These are phyloP conservation scores for Pseudogymnoascus sp. DNA, from an alignment of 2,329 filamentous ascomycete genomes.

Conservation along the genomic window DNA sequence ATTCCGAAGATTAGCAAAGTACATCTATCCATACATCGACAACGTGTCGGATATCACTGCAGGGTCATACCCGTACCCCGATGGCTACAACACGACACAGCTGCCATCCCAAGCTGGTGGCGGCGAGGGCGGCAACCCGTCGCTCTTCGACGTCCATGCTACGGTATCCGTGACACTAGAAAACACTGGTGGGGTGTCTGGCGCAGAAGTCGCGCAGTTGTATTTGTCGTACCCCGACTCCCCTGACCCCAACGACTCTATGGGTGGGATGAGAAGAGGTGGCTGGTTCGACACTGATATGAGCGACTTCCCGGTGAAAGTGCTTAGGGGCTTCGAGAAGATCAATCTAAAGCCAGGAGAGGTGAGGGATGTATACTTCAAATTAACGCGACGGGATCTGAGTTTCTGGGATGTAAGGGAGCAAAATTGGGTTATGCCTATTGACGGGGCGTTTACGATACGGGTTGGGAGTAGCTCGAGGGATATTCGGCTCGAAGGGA, in stretches of 20 bases:
- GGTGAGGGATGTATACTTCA: slow-evolving; percentile 44
- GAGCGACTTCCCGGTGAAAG: slow-evolving; percentile 53
- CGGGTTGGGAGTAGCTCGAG: slow-evolving; percentile 33
- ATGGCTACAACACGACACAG: slow-evolving; percentile 39
- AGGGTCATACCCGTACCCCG: slow-evolving; percentile 31
- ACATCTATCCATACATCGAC: slow-evolving; percentile 55
- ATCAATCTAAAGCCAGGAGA: slow-evolving; percentile 47
- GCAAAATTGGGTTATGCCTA: slow-evolving; percentile 61
- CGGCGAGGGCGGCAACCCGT: slow-evolving; percentile 48
- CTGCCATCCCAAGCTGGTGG: slow-evolving; percentile 51
- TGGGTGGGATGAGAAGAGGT: slow-evolving; percentile 53
- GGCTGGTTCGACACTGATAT: slow-evolving; percentile 9
- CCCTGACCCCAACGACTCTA: slow-evolving; percentile 40
- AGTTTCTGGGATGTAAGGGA: slow-evolving; percentile 60
- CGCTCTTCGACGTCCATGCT: slow-evolving; percentile 47
- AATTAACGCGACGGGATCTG: slow-evolving; percentile 56
- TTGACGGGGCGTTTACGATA: slow-evolving; percentile 35
- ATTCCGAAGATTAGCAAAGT: slow-evolving; percentile 51
- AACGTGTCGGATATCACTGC: slow-evolving; percentile 31
- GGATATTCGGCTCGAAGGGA: slow-evolving; percentile 26
- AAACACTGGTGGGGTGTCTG: slow-evolving; percentile 47
- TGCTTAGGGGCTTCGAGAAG: slow-evolving; percentile 69
- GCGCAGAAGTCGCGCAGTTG: slow-evolving; percentile 47
- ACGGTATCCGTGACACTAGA: slow-evolving; percentile 43
- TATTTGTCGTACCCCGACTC: slow-evolving; percentile 43